These are phyloP conservation scores for Spinacia oleracea DNA, from an alignment of 179 eudicot genomes.

Conservation along the genomic window DNA sequence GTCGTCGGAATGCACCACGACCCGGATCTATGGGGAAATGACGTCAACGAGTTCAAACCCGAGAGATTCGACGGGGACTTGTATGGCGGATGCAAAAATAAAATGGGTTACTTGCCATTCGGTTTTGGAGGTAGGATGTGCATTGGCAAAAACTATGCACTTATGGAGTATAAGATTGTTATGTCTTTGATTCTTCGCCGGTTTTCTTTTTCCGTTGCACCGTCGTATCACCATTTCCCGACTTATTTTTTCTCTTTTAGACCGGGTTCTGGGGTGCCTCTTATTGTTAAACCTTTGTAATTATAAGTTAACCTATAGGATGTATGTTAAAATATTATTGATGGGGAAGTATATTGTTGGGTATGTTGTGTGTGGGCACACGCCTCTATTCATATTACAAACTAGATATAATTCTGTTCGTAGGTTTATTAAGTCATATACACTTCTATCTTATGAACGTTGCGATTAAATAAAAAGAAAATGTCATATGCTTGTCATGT, in stretches of 20 bases:
- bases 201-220: slow-evolving; percentile 65
- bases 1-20: slow-evolving; percentile 90
- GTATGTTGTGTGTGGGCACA: too few species aligned
- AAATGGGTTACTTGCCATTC: slow-evolving; percentile 88
- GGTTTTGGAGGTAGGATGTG: slow-evolving; percentile 99
- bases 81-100: slow-evolving; percentile 73
- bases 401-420: too few species aligned
- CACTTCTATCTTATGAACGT: too few species aligned
- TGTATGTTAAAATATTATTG: too few species aligned
- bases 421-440: too few species aligned
- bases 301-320: too few species aligned
- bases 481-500: too few species aligned
- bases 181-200: slow-evolving; percentile 50
- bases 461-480: too few species aligned
- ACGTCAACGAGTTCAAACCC: slow-evolving; percentile 71
- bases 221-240: slow-evolving; percentile 67
- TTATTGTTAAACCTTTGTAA: slow-evolving; percentile 46
- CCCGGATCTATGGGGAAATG: slow-evolving; percentile 65
- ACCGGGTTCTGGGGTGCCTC: slow-evolving; percentile 67
- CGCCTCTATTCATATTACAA: too few species aligned
- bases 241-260: slow-evolving; percentile 66
- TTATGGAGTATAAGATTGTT: slow-evolving; percentile 84
- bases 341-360: too few species aligned
- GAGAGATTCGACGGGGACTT: slow-evolving; percentile 67
- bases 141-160: slow-evolving; percentile 62